Conservation (phyloP, 257 asterid genomes). For the Echium plantagineum region DNA sequence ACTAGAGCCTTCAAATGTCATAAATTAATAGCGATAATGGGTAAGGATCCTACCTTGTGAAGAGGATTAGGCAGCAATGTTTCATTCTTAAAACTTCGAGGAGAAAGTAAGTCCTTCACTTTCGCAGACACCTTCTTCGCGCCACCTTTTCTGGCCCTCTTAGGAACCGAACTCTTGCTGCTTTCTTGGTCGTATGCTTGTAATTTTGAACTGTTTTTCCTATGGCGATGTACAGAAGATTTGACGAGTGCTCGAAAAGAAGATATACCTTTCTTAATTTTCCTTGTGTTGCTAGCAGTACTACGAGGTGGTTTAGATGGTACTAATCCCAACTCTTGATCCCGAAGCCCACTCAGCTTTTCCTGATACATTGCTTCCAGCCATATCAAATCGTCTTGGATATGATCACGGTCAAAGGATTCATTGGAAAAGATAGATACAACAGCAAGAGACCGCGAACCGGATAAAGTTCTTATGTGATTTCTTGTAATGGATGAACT, state of each 20-base stretch:
- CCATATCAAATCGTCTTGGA: constrained; percentile 47
- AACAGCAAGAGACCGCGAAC: constrained; percentile 16
- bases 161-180: constrained; percentile 12
- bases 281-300: constrained; percentile 14
- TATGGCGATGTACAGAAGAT: background rate
- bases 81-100: constrained; percentile 37
- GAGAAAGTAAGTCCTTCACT: constrained; percentile 48
- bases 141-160: constrained; percentile 22
- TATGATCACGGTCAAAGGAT: constrained; percentile 1
- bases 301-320: constrained; percentile 13
- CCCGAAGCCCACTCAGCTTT: constrained; percentile 43
- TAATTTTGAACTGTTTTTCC: background rate
- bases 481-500: constrained; percentile 3
- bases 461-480: constrained; percentile 7
- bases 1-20: constrained; percentile 22
- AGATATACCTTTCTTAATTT: background rate
- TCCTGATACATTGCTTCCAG: constrained; percentile 54
- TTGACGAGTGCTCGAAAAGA: background rate
- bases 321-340: constrained; percentile 26
- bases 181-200: background rate
- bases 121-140: constrained; percentile 24
- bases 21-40: constrained; percentile 41
- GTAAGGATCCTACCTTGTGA: constrained; percentile 53
- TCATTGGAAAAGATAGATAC: constrained; percentile 30
- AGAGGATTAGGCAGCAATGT: constrained; percentile 36